Conservation (phyloP, 768 basidiomycete species). For the Suillus tomentosus region DNA sequence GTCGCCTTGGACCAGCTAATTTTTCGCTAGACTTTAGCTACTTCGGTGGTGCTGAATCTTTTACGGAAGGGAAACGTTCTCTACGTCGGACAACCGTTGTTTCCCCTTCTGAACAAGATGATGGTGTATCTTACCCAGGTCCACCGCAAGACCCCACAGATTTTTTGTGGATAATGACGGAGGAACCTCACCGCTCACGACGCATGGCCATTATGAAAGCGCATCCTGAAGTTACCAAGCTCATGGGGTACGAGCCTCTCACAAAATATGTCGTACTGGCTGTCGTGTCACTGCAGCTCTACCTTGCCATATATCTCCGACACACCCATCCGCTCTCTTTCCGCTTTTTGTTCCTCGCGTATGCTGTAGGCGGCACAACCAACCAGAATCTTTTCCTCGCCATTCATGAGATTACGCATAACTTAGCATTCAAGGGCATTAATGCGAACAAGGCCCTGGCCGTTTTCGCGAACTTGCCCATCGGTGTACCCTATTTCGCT, state of each 20-base stretch:
- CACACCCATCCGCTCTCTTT: conserved; percentile 68
- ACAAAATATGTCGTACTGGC: conserved; percentile 89
- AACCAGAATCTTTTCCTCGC: conserved; percentile 99
- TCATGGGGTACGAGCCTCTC: conserved; percentile 93
- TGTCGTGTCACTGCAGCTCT: conserved; percentile 80
- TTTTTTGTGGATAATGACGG: conserved; percentile 96
- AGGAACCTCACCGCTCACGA: conserved; percentile 92
- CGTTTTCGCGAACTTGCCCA: conserved; percentile 89
- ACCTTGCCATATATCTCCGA: conserved; percentile 63
- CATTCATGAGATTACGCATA: conserved; percentile 98
- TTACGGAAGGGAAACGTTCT: conserved; percentile 54
- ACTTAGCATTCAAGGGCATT: conserved; percentile 87
- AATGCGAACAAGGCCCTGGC: conserved; percentile 84
- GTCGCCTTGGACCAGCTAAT: neutral
- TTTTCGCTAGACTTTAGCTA: conserved; percentile 67
- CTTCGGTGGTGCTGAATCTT: conserved; percentile 82
- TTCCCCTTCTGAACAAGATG: conserved; percentile 39
- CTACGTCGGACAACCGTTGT: conserved; percentile 53
- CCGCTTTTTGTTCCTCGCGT: conserved; percentile 75
- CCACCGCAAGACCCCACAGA: conserved; percentile 79
- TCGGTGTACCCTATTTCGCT: conserved; percentile 92
- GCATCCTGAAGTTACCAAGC: conserved; percentile 92
- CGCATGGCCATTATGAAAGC: conserved; percentile 90
- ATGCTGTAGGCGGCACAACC: conserved; percentile 87
- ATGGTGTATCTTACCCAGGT: conserved; percentile 44